Evolutionary conservation across 805 yeast genomes (phyloP), one percentile per base, ranked within the genome.

Genomic region (Starmerella etchellsii): DNA sequence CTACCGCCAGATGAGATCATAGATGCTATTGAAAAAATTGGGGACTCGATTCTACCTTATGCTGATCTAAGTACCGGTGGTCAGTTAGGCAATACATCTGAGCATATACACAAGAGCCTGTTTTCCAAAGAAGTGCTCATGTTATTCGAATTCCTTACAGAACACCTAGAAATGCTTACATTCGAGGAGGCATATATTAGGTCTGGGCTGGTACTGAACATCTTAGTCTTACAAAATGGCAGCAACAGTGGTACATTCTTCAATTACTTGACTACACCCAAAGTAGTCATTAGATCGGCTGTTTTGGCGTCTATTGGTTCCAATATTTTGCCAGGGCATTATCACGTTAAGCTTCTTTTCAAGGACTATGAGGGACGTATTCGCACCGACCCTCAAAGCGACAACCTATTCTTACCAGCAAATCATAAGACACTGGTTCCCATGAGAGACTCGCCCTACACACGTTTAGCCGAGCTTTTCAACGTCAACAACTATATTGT

Each of bases 401-500:
- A 50, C 13, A 32, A 27, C 7, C 61, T 61, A 9, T 55, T 48
- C 44, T 28, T 44, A 15, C 62, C 65, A 5, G 56, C 75, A 43
- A 68, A 68, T 53, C 66, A 70, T 9, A 58, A 55, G 53, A 54
- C 66, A 11, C 52, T 52, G 40, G 40, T 48, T 50, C 52, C 64
- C 41, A 55, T 73, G 51, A 56, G 69, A 51, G 68, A 71, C 31
- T 74, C 79, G 10, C 95, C 96, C 0, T 88, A 88, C 56, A 81
- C 91, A 1, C 66, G 95, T 40, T 68, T 88, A 36, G 80, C 95
- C 0, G 97, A 91, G 58, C 68, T 88, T 43, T 91, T 88, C 65
- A 91, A 91, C 53, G 97, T 91, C 20, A 91, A 91, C 60, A 93
- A 87, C 59, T 88, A 84, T 55, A 69, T 91, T 24, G 87, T 87